Conservation (phyloP, 768 basidiomycete genomes). For the Rhodotorula kratochvilovae region DNA sequence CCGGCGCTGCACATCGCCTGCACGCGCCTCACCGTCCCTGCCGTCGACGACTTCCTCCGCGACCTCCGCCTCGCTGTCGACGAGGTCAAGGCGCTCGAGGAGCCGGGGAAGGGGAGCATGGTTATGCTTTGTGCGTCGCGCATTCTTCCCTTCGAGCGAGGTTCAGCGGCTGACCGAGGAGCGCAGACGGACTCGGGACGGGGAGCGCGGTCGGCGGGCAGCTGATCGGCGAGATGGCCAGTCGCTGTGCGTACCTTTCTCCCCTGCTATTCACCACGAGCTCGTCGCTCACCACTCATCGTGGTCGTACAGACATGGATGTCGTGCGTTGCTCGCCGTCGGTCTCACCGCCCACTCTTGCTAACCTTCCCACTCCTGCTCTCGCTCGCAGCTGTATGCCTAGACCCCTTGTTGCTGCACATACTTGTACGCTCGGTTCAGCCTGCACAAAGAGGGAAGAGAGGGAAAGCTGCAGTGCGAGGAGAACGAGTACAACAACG, state of each 20-base stretch:
- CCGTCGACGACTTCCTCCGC: constrained; percentile 70
- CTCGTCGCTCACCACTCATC: background rate
- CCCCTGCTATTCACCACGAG: background rate
- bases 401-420: too few relatives aligned
- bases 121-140: constrained; percentile 60
- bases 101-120: constrained; percentile 72
- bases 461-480: background rate
- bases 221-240: constrained; percentile 32
- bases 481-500: background rate
- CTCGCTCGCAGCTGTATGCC: constrained; percentile 19
- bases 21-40: constrained; percentile 75
- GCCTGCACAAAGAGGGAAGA: background rate
- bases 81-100: constrained; percentile 57
- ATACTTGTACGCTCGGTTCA: too few relatives aligned
- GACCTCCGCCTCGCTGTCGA: constrained; percentile 75
- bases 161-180: background rate
- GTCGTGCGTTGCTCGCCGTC: constrained; percentile 19
- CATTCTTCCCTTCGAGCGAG: background rate
- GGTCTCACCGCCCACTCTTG: too few relatives aligned
- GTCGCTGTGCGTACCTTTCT: constrained; percentile 21
- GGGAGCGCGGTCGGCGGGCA: constrained; percentile 32
- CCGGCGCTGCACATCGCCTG: constrained; percentile 87
- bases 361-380: too few relatives aligned
- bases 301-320: constrained; percentile 22
- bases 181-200: constrained; percentile 31